These are phyloP conservation scores for Arthrobotrys sphaeroides DNA, from an alignment of 2,329 filamentous ascomycete genomes.

Conservation along the genomic window DNA sequence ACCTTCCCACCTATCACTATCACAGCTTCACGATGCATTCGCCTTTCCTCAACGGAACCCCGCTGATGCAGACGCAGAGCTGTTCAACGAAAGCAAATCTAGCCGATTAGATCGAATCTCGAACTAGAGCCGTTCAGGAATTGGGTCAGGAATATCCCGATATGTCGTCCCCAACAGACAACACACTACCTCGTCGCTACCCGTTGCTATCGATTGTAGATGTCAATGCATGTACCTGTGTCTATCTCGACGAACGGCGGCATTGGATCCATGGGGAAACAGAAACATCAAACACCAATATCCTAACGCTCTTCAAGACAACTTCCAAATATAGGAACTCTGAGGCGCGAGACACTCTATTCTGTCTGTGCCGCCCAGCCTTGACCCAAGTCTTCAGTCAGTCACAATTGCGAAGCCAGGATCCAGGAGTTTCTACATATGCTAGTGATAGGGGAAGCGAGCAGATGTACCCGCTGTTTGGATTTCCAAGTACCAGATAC, in stretches of 20 bases:
- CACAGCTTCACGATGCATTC: background rate
- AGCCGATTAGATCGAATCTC: background rate
- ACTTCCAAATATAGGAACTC: background rate
- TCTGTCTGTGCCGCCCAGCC: background rate
- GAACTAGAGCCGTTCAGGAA: background rate
- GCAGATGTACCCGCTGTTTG: background rate
- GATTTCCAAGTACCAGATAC: constrained; percentile 13
- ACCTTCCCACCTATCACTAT: constrained; percentile 12
- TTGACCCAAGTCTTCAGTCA: no score
- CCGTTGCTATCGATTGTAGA: background rate
- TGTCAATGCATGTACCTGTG: background rate
- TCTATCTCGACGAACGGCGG: background rate
- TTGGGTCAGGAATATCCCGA: background rate
- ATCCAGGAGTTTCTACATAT: background rate
- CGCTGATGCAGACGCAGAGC: background rate
- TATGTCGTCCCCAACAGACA: constrained; percentile 8
- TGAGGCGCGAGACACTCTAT: background rate
- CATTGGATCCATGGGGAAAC: background rate
- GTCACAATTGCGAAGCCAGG: background rate
- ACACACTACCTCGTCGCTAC: background rate
- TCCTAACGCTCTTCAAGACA: background rate
- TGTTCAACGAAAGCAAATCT: background rate
- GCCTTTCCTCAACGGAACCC: background rate
- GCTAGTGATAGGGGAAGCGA: constrained; percentile 25
- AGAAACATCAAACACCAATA: background rate